phyloP scores from a whole-genome alignment of 2,329 filamentous ascomycete genomes.

The Cordyceps fumosorosea region DNA sequence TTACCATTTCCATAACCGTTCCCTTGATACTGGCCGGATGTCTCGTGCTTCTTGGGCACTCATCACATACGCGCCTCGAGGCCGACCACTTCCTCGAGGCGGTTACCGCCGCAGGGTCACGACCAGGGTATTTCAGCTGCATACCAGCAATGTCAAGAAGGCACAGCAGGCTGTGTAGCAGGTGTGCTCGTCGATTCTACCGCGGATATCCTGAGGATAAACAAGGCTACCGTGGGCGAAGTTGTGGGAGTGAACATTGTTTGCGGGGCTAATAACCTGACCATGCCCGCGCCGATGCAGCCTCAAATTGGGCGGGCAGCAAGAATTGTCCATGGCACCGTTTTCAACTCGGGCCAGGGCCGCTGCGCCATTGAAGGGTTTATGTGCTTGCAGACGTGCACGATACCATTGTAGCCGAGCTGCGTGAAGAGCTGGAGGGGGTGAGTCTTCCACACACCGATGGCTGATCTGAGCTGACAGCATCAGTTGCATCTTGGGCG shows the following conservation, averaged over 20 bases:
- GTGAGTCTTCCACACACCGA: neutral
- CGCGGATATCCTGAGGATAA: constrained; percentile 76
- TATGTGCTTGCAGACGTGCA: constrained; percentile 84
- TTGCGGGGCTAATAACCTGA: constrained; percentile 90
- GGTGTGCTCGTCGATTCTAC: constrained; percentile 90
- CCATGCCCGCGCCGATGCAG: constrained; percentile 79
- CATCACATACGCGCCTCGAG: constrained; percentile 88
- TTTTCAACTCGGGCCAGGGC: constrained; percentile 96
- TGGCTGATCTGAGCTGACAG: neutral
- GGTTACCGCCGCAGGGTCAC: constrained; percentile 74
- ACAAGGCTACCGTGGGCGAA: constrained; percentile 74
- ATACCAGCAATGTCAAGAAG: constrained; percentile 69
- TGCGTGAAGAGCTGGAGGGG: constrained; percentile 70
- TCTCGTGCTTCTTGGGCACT: constrained; percentile 87
- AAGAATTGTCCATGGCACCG: constrained; percentile 86
- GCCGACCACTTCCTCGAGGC: constrained; percentile 74
- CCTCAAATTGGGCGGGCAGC: constrained; percentile 82
- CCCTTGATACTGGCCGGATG: constrained; percentile 88
- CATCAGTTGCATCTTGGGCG: constrained; percentile 68
- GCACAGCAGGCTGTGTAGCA: constrained; percentile 72
- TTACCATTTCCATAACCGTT: constrained; percentile 84
- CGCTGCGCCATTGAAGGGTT: constrained; percentile 89
- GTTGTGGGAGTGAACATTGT: constrained; percentile 83
- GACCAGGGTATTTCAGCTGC: constrained; percentile 77
- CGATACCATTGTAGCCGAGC: constrained; percentile 71